Evolutionary conservation across 495 filamentous ascomycete genomes (phyloP).

Genomic region (Tuber brumale): DNA sequence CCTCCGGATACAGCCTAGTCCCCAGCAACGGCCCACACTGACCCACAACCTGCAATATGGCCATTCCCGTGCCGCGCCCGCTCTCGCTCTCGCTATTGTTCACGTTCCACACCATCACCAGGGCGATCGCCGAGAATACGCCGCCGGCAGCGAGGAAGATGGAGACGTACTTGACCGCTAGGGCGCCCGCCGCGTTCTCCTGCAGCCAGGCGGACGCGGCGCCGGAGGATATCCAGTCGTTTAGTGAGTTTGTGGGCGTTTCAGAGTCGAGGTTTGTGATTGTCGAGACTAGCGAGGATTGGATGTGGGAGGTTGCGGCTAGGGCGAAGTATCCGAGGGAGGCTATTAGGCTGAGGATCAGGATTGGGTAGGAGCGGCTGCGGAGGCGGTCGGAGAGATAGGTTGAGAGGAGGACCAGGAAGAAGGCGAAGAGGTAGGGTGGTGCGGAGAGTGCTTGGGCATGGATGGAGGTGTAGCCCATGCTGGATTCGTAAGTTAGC

Average conservation of each 20-base stretch:
- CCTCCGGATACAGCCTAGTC: slow-evolving; percentile 59
- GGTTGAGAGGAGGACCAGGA: slow-evolving; percentile 59
- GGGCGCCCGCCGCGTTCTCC: slow-evolving; percentile 30
- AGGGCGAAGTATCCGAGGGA: slow-evolving; percentile 68
- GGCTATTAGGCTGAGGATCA: slow-evolving; percentile 56
- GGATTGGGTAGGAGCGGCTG: slow-evolving; percentile 64
- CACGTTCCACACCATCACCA: slow-evolving; percentile 67
- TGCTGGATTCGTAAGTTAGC: slow-evolving; percentile 36
- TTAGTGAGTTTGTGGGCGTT: background rate
- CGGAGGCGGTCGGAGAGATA: slow-evolving; percentile 67
- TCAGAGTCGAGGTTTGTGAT: slow-evolving; percentile 25
- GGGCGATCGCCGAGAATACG: slow-evolving; percentile 61
- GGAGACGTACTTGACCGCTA: slow-evolving; percentile 59
- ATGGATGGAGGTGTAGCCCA: slow-evolving; percentile 67
- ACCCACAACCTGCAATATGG: slow-evolving; percentile 62
- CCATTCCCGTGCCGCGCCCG: slow-evolving; percentile 63
- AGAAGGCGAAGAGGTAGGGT: slow-evolving; percentile 70
- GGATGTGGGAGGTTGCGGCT: slow-evolving; percentile 47
- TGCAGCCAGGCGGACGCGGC: slow-evolving; percentile 22
- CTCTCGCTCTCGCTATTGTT: slow-evolving; percentile 72
- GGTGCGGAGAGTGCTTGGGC: slow-evolving; percentile 77
- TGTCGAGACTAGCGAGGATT: slow-evolving; percentile 32
- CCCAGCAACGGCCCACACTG: slow-evolving; percentile 68
- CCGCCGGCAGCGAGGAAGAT: slow-evolving; percentile 65
- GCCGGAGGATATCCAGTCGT: background rate